A percentile compares a stretch with the other conserved stretches of the same genome.
Conservation (phyloP, 495 filamentous ascomycete species). For the Penicillium paxilli region DNA sequence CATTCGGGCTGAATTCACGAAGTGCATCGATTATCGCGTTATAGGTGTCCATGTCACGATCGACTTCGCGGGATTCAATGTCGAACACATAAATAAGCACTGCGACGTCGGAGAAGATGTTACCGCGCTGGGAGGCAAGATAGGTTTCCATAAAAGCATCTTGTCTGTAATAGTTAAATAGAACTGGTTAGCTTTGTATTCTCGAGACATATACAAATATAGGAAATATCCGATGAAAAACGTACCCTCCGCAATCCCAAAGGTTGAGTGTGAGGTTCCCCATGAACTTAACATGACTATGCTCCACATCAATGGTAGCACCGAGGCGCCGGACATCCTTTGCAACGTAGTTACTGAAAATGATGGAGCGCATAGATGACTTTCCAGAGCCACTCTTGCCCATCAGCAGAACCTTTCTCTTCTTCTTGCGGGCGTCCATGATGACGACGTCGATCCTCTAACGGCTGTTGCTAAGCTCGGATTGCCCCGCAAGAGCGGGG, state of each 20-base stretch:
- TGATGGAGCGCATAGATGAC: constrained; percentile 96
- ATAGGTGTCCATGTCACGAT: constrained; percentile 87
- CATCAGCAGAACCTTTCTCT: constrained; percentile 63
- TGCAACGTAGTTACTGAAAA: constrained; percentile 97
- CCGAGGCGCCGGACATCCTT: constrained; percentile 92
- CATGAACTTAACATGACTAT: constrained; percentile 96
- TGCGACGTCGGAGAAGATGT: constrained; percentile 95
- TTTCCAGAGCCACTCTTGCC: constrained; percentile 99
- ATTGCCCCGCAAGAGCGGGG: constrained; percentile 35
- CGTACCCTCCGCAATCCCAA: constrained; percentile 94
- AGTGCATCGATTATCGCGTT: constrained; percentile 81
- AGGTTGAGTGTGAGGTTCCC: constrained; percentile 95
- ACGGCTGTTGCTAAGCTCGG: constrained; percentile 15
- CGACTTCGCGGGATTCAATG: constrained; percentile 91
- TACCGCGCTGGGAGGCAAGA: constrained; percentile 85
- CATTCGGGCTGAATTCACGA: constrained; percentile 76
- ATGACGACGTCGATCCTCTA: constrained; percentile 11
- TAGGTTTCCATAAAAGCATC: constrained; percentile 99
- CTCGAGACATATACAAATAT: not conserved
- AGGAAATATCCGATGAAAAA: not conserved
- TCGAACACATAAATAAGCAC: constrained; percentile 99
- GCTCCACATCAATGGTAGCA: constrained; percentile 98
- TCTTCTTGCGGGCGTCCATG: constrained; percentile 53
- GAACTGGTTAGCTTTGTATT: not conserved
- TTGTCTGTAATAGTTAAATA: constrained; percentile 59